A percentile compares a stretch with the other conserved stretches of the same genome.
phyloP scores from a whole-genome alignment of 345 rosid species.

The Lepidium didymum region DNA sequence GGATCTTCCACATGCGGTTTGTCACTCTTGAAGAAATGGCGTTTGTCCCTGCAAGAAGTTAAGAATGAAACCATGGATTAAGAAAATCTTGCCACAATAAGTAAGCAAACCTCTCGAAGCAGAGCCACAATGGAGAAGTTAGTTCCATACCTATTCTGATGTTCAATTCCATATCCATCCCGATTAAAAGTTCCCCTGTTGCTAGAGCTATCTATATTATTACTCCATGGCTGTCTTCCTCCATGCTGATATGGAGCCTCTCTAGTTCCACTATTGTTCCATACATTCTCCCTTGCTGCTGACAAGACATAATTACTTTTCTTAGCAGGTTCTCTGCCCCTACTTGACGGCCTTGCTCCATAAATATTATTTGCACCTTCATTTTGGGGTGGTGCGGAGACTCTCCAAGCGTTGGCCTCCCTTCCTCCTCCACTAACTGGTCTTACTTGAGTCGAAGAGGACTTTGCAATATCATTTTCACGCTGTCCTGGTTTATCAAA shows the following conservation, averaged over 20 bases:
- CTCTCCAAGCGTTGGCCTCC: slow-evolving; percentile 72
- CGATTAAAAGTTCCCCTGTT: slow-evolving; percentile 39
- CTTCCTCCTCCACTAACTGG: slow-evolving; percentile 56
- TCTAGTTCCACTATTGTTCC: slow-evolving; percentile 49
- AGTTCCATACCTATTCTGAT: slow-evolving; percentile 41
- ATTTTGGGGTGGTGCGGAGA: slow-evolving; percentile 46
- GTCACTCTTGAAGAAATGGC: slow-evolving; percentile 49
- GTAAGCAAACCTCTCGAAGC: slow-evolving; percentile 40
- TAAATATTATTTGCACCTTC: slow-evolving; percentile 41
- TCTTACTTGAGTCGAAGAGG: slow-evolving; percentile 55
- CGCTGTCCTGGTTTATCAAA: slow-evolving; percentile 54
- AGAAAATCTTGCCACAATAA: slow-evolving; percentile 37
- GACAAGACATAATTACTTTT: slow-evolving; percentile 45
- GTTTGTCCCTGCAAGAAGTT: slow-evolving; percentile 58
- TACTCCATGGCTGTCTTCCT: slow-evolving; percentile 61
- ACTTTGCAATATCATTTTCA: slow-evolving; percentile 55
- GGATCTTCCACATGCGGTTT: slow-evolving; percentile 67
- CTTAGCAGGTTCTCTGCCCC: slow-evolving; percentile 46
- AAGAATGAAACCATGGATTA: slow-evolving; percentile 42
- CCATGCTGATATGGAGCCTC: slow-evolving; percentile 50
- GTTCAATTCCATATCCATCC: slow-evolving; percentile 47
- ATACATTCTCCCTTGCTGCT: slow-evolving; percentile 39
- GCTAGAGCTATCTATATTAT: slow-evolving; percentile 34
- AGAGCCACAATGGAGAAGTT: slow-evolving; percentile 35
- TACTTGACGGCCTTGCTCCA: slow-evolving; percentile 40